Conservation (phyloP, 208 protist species). For the Acanthamoeba sp. region DNA sequence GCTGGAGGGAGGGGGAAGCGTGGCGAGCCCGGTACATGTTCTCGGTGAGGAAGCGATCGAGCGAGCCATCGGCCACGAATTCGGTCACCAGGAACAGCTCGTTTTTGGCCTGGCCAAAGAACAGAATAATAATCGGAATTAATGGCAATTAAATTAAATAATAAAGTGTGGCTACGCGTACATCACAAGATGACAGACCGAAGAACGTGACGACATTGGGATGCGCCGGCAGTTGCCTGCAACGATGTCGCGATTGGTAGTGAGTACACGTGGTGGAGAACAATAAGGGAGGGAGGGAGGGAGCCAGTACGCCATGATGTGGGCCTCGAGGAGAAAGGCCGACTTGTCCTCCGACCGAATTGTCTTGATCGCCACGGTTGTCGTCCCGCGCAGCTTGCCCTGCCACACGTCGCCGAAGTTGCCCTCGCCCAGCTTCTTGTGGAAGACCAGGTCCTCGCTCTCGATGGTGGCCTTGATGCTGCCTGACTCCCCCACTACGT, state of each 20-base stretch:
- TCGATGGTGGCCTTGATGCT: conserved; percentile 8
- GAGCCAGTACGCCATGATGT: conserved; percentile 68
- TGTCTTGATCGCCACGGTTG: conserved; percentile 68
- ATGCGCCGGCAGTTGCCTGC: conserved; percentile 49
- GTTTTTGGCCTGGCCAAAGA: conserved; percentile 12
- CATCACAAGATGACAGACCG: conserved; percentile 24
- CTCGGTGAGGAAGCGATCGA: conserved; percentile 57
- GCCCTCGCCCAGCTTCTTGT: conserved; percentile 59
- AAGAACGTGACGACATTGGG: conserved; percentile 73
- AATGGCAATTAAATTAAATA: background rate
- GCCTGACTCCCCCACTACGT: too few species aligned
- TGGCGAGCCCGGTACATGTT: background rate
- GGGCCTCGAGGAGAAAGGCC: conserved; percentile 58
- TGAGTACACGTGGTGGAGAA: background rate
- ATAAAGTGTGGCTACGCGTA: background rate
- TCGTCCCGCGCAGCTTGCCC: conserved; percentile 63
- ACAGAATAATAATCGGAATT: background rate
- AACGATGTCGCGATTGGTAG: background rate
- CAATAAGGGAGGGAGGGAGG: background rate
- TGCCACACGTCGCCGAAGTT: conserved; percentile 67
- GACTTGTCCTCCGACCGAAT: conserved; percentile 43
- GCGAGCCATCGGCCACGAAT: conserved; percentile 50
- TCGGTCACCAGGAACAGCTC: conserved; percentile 63
- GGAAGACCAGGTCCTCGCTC: conserved; percentile 43
- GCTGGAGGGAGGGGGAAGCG: background rate